Evolutionary conservation across 305 asterid genomes (phyloP).

Genomic region (Fraxinus nigra): DNA sequence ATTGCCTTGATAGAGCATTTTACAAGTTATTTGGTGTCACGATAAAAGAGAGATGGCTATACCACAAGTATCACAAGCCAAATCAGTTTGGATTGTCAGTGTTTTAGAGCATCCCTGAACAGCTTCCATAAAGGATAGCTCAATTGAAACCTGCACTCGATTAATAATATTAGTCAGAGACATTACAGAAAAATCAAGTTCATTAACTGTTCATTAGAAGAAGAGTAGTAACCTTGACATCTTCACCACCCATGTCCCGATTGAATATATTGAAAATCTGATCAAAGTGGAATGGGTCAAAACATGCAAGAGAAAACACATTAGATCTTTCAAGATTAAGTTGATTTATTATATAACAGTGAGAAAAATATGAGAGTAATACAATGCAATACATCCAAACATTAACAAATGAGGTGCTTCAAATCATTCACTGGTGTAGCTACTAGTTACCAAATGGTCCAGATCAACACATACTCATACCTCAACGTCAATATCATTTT

Average conservation of each 20-base stretch:
- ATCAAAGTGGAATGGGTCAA: conserved; percentile 20
- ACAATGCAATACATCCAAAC: not conserved
- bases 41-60: conserved; percentile 22
- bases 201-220: not conserved
- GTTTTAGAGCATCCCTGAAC: conserved; percentile 92
- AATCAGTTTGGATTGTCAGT: conserved; percentile 63
- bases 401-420: conserved; percentile 6
- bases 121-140: conserved; percentile 96
- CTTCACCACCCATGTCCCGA: conserved; percentile 77
- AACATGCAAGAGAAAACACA: conserved; percentile 18
- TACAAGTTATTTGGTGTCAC: not conserved
- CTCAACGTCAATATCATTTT: not conserved
- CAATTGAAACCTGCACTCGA: conserved; percentile 58
- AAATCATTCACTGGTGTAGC: conserved; percentile 6
- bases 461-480: not conserved
- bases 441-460: conserved; percentile 1
- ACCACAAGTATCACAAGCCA: conserved; percentile 83
- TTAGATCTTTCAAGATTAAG: conserved; percentile 24
- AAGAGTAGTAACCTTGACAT: conserved; percentile 60
- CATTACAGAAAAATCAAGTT: not conserved
- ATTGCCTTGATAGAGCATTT: conserved; percentile 12
- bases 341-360: conserved; percentile 1
- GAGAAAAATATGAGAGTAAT: conserved; percentile 6
- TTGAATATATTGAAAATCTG: conserved; percentile 69
- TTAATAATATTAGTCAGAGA: conserved; percentile 16